These are phyloP conservation scores for Aspergillus nanangensis DNA, from an alignment of 495 filamentous ascomycete genomes.

Conservation along the genomic window DNA sequence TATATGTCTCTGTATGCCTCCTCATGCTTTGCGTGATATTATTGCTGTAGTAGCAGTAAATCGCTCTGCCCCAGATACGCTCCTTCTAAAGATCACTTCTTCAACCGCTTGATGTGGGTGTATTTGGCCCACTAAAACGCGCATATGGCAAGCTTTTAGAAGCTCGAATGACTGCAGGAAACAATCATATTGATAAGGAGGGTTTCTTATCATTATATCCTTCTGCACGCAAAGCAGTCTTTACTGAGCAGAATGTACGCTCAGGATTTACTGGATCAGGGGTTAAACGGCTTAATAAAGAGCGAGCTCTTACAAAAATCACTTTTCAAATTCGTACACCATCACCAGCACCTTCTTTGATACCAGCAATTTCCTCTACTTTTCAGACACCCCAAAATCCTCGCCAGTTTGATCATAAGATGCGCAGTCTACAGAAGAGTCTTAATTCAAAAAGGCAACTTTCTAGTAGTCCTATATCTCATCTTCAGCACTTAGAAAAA, in stretches of 20 bases:
- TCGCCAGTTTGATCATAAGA: constrained; percentile 1
- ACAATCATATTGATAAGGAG: too few species aligned
- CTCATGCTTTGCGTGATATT: constrained; percentile 19
- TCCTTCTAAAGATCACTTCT: too few species aligned
- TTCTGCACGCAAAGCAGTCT: too few species aligned
- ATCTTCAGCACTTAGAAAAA: not conserved
- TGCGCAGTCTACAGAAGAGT: constrained; percentile 1
- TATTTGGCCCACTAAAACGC: constrained; percentile 17
- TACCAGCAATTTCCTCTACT: constrained; percentile 1
- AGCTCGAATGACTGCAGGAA: too few species aligned
- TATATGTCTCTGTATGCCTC: constrained; percentile 12
- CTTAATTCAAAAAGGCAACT: constrained; percentile 3
- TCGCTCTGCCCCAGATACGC: too few species aligned
- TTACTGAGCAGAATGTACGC: too few species aligned
- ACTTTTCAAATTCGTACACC: too few species aligned
- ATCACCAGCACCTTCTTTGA: not conserved
- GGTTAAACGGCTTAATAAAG: too few species aligned
- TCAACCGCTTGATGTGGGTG: constrained; percentile 25
- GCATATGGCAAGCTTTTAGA: constrained; percentile 13
- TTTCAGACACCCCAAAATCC: constrained; percentile 4
- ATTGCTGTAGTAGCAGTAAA: too few species aligned
- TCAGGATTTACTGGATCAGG: too few species aligned
- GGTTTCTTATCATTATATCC: too few species aligned
- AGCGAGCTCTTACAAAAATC: too few species aligned
- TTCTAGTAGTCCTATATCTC: constrained; percentile 2